Percentiles rank a stretch among this genome's conserved stretches.
These are phyloP conservation scores for Colletotrichum magnum DNA, from an alignment of 2,329 filamentous ascomycete species.

Conservation along the genomic window DNA sequence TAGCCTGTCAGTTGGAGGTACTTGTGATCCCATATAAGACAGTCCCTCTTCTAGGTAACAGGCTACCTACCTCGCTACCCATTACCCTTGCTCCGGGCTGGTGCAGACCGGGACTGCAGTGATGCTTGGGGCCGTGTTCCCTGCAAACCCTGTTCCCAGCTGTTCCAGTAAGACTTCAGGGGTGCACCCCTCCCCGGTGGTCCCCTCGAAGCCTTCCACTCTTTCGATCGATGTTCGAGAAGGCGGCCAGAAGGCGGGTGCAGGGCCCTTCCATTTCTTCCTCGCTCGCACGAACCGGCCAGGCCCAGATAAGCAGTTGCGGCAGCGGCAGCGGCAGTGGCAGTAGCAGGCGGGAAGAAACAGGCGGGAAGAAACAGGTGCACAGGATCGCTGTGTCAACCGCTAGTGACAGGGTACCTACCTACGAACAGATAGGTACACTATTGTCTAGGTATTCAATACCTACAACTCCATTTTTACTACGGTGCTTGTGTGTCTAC, in stretches of 20 bases:
- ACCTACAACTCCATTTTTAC: too few relatives aligned
- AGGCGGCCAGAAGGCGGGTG: conserved; percentile 36
- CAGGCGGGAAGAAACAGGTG: too few relatives aligned
- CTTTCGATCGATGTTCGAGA: conserved; percentile 43
- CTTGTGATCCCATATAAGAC: too few relatives aligned
- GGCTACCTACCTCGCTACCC: too few relatives aligned
- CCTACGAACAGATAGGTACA: too few relatives aligned
- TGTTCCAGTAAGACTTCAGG: conserved; percentile 25
- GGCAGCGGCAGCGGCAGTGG: not conserved
- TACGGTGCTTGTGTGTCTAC: too few relatives aligned
- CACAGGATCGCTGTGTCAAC: too few relatives aligned
- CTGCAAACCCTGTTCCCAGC: conserved; percentile 39
- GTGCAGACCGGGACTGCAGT: not conserved
- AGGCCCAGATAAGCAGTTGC: conserved; percentile 13
- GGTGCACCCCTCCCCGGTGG: conserved; percentile 21
- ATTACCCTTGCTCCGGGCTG: not conserved
- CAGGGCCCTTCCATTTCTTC: conserved; percentile 18
- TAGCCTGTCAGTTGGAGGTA: too few relatives aligned
- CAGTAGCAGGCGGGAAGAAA: too few relatives aligned
- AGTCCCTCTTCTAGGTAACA: too few relatives aligned
- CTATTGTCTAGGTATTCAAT: too few relatives aligned
- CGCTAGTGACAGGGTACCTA: too few relatives aligned
- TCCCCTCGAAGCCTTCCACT: conserved; percentile 32
- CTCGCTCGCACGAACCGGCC: conserved; percentile 14
- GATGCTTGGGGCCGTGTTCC: conserved; percentile 29